Evolutionary conservation across 78 protist species (phyloP).

Genomic region (Dictyostelium intermedium): DNA sequence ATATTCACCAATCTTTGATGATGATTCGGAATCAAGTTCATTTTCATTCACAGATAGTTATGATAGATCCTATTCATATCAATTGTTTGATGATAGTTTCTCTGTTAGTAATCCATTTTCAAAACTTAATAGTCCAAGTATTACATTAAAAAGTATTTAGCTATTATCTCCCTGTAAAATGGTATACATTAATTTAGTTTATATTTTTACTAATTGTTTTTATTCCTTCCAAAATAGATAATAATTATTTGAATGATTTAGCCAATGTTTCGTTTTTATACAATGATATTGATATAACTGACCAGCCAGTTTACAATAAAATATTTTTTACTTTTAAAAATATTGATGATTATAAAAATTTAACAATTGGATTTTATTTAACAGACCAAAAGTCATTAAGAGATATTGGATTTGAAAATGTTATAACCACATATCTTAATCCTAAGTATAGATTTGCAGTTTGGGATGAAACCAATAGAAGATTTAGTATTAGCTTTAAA

Average conservation of each 20-base stretch:
- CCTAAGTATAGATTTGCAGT: not conserved
- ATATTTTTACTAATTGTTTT: no score
- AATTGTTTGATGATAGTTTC: no score
- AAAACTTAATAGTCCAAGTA: not conserved
- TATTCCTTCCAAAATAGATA: not conserved
- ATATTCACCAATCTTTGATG: no score
- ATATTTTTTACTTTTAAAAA: not conserved
- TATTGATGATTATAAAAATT: not conserved
- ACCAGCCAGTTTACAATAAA: not conserved
- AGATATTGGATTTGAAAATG: not conserved
- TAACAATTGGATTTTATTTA: not conserved
- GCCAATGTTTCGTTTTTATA: not conserved
- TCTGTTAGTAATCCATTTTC: not conserved
- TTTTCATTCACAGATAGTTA: not conserved
- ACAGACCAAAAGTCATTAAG: not conserved
- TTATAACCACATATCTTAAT: not conserved
- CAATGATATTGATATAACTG: not conserved
- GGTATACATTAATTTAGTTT: no score
- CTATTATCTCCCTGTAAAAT: no score
- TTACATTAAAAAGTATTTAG: no score
- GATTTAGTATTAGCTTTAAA: not conserved
- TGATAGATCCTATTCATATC: no score
- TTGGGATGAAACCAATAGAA: not conserved
- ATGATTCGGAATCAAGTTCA: no score
- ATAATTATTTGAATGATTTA: not conserved